Base-by-base conservation (phyloP, 208 protist species). In the Trypanosoma theileri region DNA sequence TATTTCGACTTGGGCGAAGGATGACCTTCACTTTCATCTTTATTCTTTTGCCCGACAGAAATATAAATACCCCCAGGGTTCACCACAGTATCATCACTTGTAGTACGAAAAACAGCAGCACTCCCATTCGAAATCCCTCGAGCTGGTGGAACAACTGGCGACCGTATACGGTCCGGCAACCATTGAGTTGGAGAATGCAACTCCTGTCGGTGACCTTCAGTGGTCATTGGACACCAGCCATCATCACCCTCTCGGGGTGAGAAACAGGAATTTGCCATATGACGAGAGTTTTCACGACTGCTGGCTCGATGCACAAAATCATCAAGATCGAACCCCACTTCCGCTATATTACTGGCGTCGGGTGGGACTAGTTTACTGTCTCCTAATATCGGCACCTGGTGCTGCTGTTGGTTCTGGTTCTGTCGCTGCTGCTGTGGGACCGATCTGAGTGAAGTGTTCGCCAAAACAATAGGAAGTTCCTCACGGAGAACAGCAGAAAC, bases 231-330 rank as follows among this genome's bases (percentile, higher is more conserved):
- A 12, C 4, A 48, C 10, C 44, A 48, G 11, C 44, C 16, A 14
- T 48, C 44, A 48, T 59, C 55, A 45, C 55, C 14, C 55, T 31
- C 55, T 1, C 55, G 55, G 1, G 55, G 28, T 22, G 55, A 59
- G 40, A 59, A 59, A 45, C 31, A 59, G 1, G 54, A 59, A 42
- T 3, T 59, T 12, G 31, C 26, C 12, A 11, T 3, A 12, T 16
- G 28, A 22, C 28, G 31, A 19, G 55, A 44, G 17, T 40, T 21
- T 13, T 17, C 31, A 45, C 19, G 26, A 42, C 31, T 45, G 11
- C 19, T 40, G 10, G 12, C 31, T 26, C 12, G 12, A 17, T 22
- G 8, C 28, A 22, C 16, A 13, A 19, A 16, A 59, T 59, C 40
- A 8, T 40, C 55, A 10, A 16, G 55, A 21, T 17, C 11, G 14